Evolutionary conservation across 495 filamentous ascomycete species (phyloP), one percentile per base, ranked within the genome.

Genomic region (Podospora fimiseda): DNA sequence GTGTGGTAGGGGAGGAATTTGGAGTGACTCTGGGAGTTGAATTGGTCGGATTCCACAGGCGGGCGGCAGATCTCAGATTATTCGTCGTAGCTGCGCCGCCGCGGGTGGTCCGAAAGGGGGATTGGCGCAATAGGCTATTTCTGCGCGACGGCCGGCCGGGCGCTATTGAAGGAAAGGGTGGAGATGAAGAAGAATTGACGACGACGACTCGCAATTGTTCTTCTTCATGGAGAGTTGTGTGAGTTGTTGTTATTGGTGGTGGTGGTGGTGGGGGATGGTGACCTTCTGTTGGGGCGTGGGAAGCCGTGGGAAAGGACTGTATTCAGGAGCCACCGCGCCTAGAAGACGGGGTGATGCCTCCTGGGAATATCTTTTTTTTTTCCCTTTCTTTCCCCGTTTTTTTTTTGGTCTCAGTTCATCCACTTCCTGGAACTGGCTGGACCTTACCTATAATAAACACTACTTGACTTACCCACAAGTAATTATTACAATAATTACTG

Each of bases 41-140:
- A 62, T 85, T 85, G 51, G 79, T 76, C 23, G 81, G 81, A 57
- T 85, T 85, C 79, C 80, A 83, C 52, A 85, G 73, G 18, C 81
- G 75, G 36, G 76, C 71, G 18, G 77, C 68, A 6, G 72, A 64
- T 33, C 60, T 60, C 27, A 61, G 67, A 36, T 69, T 67, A 18
- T 70, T 61, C 30, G 64, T 66, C 36, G 60, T 62, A 38, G 63
- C 57, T 4, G 51, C 53, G 41, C 58, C 56, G 53, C 60, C 63
- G 38, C 60, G 59, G 55, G 67, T 67, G 59, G 62, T 74, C 53
- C 72, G 74, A 52, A 80, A 76, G 48, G 74, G 73, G 18, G 73
- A 69, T 48, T 65, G 66, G 38, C 70, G 69, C 62, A 69, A 61
- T 47, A 60, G 63, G 53, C 57, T 73, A 62, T 52, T 65, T 63